Evolutionary conservation across 1,284 basidiomycete species (phyloP), one percentile per base, ranked within the genome.

Genomic region (Boletellus sp.): DNA sequence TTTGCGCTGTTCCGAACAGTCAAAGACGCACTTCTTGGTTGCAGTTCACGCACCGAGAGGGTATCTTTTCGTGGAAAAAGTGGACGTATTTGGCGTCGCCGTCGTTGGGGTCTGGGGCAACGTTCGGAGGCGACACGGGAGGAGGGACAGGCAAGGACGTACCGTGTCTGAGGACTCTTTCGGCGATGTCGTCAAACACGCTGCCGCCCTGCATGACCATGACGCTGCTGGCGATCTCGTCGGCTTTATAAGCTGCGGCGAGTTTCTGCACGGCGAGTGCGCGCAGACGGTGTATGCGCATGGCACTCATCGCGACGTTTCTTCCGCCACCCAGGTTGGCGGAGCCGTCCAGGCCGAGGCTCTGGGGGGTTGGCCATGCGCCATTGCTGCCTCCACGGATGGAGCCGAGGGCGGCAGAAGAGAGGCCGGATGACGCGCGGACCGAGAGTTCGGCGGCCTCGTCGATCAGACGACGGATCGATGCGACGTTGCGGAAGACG

Each of bases 201-300:
- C 83, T 91, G 3, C 90, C 89, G 28, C 89, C 87, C 63, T 92
- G 90, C 89, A 93, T 93, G 36, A 92, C 82, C 84, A 91, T 89
- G 33, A 93, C 90, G 63, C 87, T 89, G 2, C 87, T 87, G 1
- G 90, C 90, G 60, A 93, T 89, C 65, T 93, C 89, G 63, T 93
- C 89, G 18, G 80, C 76, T 62, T 82, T 82, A 63, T 92, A 93
- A 12, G 90, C 89, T 22, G 83, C 79, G 1, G 90, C 87, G 28
- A 91, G 74, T 64, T 91, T 91, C 66, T 90, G 85, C 19, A 92
- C 88, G 0, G 89, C 89, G 37, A 91, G 76, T 0, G 80, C 83
- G 33, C 89, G 72, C 40, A 93, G 69, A 40, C 87, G 75, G 63
- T 92, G 88, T 48, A 91, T 78, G 24, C 89, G 79, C 74, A 82